Percentiles rank a stretch among this genome's conserved stretches.
These are phyloP conservation scores for Trichoderma gracile DNA, from an alignment of 2,329 filamentous ascomycete species.

Conservation along the genomic window DNA sequence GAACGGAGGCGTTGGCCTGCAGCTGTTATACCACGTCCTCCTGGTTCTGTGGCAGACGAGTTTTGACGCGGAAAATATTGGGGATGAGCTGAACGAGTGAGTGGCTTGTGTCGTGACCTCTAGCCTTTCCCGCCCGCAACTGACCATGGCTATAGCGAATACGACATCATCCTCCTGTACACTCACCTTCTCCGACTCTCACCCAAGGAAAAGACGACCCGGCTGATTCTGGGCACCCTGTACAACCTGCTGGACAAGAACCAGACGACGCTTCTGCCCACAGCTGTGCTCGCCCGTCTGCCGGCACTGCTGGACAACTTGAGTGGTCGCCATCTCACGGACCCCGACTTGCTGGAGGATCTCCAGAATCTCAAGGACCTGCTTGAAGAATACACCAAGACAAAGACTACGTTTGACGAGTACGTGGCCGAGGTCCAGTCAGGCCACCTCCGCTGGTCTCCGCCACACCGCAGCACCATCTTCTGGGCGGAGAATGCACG, in stretches of 20 bases:
- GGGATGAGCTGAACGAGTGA: constrained; percentile 81
- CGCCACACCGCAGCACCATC: constrained; percentile 78
- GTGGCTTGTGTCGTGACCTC: constrained; percentile 35
- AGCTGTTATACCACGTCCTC: constrained; percentile 90
- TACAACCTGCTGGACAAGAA: constrained; percentile 77
- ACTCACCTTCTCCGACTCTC: constrained; percentile 89
- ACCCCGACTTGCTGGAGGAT: constrained; percentile 65
- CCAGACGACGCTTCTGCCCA: constrained; percentile 73
- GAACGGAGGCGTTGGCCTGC: constrained; percentile 83
- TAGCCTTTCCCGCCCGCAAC: neutral
- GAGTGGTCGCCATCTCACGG: constrained; percentile 61
- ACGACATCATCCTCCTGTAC: constrained; percentile 88
- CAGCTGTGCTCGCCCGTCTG: constrained; percentile 81
- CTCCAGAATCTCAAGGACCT: constrained; percentile 61
- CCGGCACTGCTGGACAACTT: constrained; percentile 67
- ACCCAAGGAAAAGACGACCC: constrained; percentile 96
- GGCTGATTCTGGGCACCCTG: constrained; percentile 84
- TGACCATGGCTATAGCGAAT: constrained; percentile 63
- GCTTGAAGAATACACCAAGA: constrained; percentile 67
- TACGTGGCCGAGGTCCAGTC: constrained; percentile 84
- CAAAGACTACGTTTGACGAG: constrained; percentile 79
- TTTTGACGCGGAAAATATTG: constrained; percentile 77
- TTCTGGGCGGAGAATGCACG: constrained; percentile 94
- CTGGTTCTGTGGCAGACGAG: constrained; percentile 95
- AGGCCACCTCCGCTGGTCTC: constrained; percentile 89